Conservation (phyloP, 148 eudicot genomes). For the Dysphania ambrosioides region DNA sequence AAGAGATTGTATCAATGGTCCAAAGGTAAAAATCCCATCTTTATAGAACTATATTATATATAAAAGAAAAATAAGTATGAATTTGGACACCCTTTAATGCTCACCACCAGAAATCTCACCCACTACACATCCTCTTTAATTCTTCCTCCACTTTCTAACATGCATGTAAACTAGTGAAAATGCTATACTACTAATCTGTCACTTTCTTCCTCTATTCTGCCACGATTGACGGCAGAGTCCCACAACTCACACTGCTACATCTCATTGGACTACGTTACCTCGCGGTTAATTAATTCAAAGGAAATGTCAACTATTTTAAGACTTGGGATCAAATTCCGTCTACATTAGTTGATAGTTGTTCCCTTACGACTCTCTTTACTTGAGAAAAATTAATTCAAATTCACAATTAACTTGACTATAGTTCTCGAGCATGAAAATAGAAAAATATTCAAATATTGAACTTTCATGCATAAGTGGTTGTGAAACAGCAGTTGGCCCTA, state of each 20-base stretch:
- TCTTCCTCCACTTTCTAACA: constrained; percentile 2
- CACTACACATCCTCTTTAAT: constrained; percentile 23
- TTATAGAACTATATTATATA: background rate
- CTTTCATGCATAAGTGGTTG: constrained; percentile 5
- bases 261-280: background rate
- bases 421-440: no score
- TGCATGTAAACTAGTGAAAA: constrained; percentile 21
- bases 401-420: no score
- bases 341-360: no score
- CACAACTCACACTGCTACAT: background rate
- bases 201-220: constrained; percentile 11
- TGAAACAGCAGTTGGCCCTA: background rate
- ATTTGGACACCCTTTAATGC: constrained; percentile 22
- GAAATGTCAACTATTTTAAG: no score
- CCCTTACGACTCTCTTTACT: no score
- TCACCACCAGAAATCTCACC: constrained; percentile 30
- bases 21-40: constrained; percentile 49
- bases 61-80: background rate
- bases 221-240: constrained; percentile 20
- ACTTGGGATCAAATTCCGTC: no score
- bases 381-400: no score
- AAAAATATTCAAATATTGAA: no score
- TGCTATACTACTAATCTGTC: constrained; percentile 13
- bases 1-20: constrained; percentile 57
- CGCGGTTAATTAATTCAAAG: no score